These are phyloP conservation scores for Phoenix dactylifera DNA, from an alignment of 176 grass and related monocot genomes.

Conservation along the genomic window DNA sequence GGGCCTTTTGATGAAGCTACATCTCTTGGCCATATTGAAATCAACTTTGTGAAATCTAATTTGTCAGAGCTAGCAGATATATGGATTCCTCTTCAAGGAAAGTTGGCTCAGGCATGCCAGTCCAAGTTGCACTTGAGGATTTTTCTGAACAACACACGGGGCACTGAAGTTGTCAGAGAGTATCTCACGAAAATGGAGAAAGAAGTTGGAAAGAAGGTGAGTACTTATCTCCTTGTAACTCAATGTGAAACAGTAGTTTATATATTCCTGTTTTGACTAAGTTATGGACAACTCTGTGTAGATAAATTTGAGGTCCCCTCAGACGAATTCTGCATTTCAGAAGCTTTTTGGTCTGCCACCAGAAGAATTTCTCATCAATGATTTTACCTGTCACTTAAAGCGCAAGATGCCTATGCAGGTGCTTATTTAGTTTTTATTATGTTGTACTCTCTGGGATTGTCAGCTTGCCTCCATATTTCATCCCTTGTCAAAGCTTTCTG, in stretches of 20 bases:
- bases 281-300: slow-evolving; percentile 26
- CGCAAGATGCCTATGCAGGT: slow-evolving; percentile 93
- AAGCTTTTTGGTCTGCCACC: slow-evolving; percentile 79
- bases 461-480: too few relatives aligned
- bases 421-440: background rate
- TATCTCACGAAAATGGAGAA: slow-evolving; percentile 88
- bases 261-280: slow-evolving; percentile 4
- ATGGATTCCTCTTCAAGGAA: slow-evolving; percentile 78
- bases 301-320: slow-evolving; percentile 85
- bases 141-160: slow-evolving; percentile 76
- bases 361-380: slow-evolving; percentile 98
- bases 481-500: too few relatives aligned
- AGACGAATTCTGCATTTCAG: slow-evolving; percentile 80
- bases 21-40: slow-evolving; percentile 71
- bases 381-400: slow-evolving; percentile 97
- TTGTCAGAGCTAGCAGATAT: slow-evolving; percentile 61
- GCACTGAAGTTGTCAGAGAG: slow-evolving; percentile 47
- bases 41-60: slow-evolving; percentile 92
- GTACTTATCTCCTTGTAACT: background rate
- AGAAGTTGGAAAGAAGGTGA: slow-evolving; percentile 91
- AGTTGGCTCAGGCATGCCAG: slow-evolving; percentile 80
- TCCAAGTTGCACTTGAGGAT: slow-evolving; percentile 79
- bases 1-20: slow-evolving; percentile 81
- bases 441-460: too few relatives aligned
- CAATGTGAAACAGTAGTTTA: too few relatives aligned